Evolutionary conservation across 2,329 filamentous ascomycete genomes (phyloP).

Genomic region (Penicillium thymicola): DNA sequence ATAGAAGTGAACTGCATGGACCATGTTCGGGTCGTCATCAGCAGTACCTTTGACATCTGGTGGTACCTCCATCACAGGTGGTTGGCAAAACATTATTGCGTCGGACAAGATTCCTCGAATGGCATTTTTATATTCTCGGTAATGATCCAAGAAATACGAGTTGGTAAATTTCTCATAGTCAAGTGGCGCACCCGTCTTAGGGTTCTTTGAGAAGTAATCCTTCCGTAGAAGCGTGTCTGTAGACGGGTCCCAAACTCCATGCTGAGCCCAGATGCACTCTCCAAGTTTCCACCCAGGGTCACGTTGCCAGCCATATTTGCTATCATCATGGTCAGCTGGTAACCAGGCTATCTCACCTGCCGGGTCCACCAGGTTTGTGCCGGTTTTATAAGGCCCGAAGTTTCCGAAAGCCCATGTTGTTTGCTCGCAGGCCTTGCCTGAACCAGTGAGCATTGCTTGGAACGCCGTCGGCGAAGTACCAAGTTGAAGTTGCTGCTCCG

Average conservation of each 20-base stretch:
- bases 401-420: constrained; percentile 92
- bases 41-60: constrained; percentile 80
- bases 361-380: constrained; percentile 78
- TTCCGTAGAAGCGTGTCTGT: constrained; percentile 75
- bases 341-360: constrained; percentile 84
- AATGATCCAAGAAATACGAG: constrained; percentile 85
- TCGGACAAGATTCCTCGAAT: constrained; percentile 74
- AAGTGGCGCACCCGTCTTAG: constrained; percentile 67
- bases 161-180: constrained; percentile 87
- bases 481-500: constrained; percentile 86
- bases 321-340: constrained; percentile 76
- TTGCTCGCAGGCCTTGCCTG: constrained; percentile 83
- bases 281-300: constrained; percentile 86
- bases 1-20: constrained; percentile 94
- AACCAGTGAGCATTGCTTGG: constrained; percentile 89
- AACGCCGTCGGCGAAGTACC: constrained; percentile 91
- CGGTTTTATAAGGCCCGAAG: constrained; percentile 87
- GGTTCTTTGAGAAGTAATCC: constrained; percentile 82
- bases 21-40: constrained; percentile 86
- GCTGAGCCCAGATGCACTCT: constrained; percentile 95
- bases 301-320: constrained; percentile 83
- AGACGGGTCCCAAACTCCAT: constrained; percentile 86
- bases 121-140: constrained; percentile 69
- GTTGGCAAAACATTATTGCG: constrained; percentile 86
- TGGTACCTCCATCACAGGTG: constrained; percentile 86